Percentiles rank a stretch among this genome's conserved stretches.
Conservation (phyloP, 2,329 filamentous ascomycete species). For the Aspergillus sp. region DNA sequence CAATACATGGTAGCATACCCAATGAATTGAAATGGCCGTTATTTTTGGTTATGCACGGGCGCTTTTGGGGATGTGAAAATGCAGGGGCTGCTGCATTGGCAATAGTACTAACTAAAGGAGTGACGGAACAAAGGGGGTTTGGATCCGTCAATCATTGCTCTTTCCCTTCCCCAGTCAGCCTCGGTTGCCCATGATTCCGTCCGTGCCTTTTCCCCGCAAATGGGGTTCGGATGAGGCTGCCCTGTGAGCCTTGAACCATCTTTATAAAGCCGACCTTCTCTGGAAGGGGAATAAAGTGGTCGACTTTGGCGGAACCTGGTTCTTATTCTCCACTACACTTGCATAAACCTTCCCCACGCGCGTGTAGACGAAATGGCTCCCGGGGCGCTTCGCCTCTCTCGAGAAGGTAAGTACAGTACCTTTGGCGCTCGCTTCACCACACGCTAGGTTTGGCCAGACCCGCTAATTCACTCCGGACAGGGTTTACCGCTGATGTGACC, state of each 20-base stretch:
- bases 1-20: background rate
- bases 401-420: constrained; percentile 28
- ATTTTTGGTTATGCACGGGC: background rate
- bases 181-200: constrained; percentile 17
- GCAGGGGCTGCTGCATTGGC: constrained; percentile 5
- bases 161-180: constrained; percentile 12
- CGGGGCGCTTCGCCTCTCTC: constrained; percentile 25
- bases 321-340: background rate
- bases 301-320: background rate
- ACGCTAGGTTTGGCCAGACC: background rate
- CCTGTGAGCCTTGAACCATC: background rate
- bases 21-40: background rate
- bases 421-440: background rate
- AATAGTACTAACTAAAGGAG: background rate
- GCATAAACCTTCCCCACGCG: background rate
- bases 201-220: constrained; percentile 22
- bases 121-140: background rate
- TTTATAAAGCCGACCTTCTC: background rate
- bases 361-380: constrained; percentile 2
- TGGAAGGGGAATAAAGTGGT: background rate
- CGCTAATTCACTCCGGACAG: constrained; percentile 23
- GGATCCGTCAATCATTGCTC: background rate
- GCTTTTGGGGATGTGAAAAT: background rate
- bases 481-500: constrained; percentile 61
- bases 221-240: constrained; percentile 1